Conservation (phyloP, 202 grass and related monocot genomes). For the Miscanthus sacchariflorus region DNA sequence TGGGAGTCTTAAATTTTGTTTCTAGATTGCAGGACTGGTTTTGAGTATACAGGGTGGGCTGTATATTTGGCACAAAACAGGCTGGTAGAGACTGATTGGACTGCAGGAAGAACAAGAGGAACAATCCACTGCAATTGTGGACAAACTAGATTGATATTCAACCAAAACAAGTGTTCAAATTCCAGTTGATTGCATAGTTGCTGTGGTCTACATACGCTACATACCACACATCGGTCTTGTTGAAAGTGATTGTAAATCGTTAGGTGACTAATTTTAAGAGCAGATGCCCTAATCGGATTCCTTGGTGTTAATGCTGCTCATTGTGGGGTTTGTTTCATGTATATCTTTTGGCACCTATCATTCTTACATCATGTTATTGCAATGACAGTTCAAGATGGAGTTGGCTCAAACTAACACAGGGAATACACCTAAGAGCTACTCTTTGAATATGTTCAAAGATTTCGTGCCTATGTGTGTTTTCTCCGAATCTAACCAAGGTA, state of each 20-base stretch:
- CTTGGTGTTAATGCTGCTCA: slow-evolving; percentile 1
- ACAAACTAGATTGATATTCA: slow-evolving; percentile 2
- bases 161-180: not conserved
- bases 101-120: not conserved
- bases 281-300: not conserved
- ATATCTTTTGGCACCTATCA: not conserved
- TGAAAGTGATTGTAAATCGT: not conserved
- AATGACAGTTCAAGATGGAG: slow-evolving; percentile 97
- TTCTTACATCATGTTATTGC: slow-evolving; percentile 42
- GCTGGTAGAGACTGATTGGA: not conserved
- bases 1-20: not conserved
- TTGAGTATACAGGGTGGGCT: not conserved
- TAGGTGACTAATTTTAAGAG: slow-evolving; percentile 25
- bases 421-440: slow-evolving; percentile 92
- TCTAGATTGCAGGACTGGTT: not conserved
- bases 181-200: not conserved
- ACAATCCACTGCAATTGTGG: not conserved
- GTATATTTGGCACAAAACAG: not conserved
- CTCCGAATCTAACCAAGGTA: slow-evolving; percentile 91
- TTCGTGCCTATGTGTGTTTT: slow-evolving; percentile 91
- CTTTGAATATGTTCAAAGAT: slow-evolving; percentile 95
- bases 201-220: not conserved
- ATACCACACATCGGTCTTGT: not conserved
- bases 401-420: slow-evolving; percentile 71
- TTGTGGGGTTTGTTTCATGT: slow-evolving; percentile 10